A percentile compares a stretch with the other conserved stretches of the same genome.
Conservation (phyloP, 2,329 filamentous ascomycete genomes). For the Ophiocordyceps camponoti-floridani region DNA sequence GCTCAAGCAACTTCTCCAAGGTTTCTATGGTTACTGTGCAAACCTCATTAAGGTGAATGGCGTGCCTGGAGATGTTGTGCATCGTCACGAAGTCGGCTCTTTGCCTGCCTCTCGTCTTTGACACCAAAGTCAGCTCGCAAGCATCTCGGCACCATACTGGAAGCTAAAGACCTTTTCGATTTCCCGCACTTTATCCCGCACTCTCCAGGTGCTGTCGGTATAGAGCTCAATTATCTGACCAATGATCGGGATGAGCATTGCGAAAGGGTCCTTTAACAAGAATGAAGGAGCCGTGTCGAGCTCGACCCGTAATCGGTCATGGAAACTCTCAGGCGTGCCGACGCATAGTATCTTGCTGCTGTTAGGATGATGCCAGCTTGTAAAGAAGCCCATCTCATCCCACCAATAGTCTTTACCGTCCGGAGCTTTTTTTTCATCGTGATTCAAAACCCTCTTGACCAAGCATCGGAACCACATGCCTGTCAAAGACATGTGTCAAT, state of each 20-base stretch:
- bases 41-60: background rate
- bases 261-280: background rate
- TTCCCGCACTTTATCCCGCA: background rate
- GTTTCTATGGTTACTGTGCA: background rate
- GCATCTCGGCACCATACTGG: too few species aligned
- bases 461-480: slow-evolving; percentile 1
- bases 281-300: background rate
- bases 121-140: background rate
- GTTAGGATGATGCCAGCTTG: background rate
- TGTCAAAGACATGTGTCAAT: background rate
- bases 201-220: background rate
- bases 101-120: background rate
- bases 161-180: background rate
- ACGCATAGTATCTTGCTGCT: background rate
- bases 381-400: background rate
- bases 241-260: background rate
- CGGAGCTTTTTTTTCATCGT: background rate
- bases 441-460: background rate
- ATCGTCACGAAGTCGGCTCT: background rate
- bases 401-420: background rate
- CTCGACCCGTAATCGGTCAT: background rate
- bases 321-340: background rate
- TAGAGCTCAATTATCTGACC: background rate
- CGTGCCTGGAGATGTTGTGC: slow-evolving; percentile 1
- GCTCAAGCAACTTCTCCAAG: background rate